phyloP scores from a whole-genome alignment of 1,139 yeast species.

The Nakaseomyces delphensis region DNA sequence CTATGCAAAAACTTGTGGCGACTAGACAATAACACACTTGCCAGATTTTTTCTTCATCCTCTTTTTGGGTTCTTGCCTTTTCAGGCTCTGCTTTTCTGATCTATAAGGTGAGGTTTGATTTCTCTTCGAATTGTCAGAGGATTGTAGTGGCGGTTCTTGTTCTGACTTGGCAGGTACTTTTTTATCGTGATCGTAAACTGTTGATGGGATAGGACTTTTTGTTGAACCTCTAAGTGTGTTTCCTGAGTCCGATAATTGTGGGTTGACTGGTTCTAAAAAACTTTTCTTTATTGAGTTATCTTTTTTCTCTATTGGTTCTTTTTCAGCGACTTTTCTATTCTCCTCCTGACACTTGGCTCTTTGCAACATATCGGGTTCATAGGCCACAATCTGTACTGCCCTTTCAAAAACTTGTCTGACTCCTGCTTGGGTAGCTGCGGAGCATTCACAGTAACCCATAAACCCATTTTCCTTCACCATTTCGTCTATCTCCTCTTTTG shows the following conservation, averaged over 20 bases:
- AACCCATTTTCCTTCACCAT: constrained; percentile 69
- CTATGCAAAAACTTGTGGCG: too few species aligned
- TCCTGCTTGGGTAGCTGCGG: constrained; percentile 88
- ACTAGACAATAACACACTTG: constrained; percentile 2
- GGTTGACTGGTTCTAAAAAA: too few species aligned
- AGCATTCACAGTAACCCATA: constrained; percentile 73
- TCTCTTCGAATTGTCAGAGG: background rate
- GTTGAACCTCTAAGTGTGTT: background rate
- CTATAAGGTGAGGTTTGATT: background rate
- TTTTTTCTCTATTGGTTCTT: constrained; percentile 13
- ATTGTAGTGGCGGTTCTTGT: background rate
- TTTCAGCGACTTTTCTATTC: constrained; percentile 9
- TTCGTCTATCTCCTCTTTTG: constrained; percentile 53
- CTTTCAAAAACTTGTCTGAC: constrained; percentile 74
- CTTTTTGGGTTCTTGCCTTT: background rate
- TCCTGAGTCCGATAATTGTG: constrained; percentile 7
- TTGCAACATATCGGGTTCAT: constrained; percentile 38
- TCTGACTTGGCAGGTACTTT: background rate
- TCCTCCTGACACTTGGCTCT: constrained; percentile 9
- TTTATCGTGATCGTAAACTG: background rate
- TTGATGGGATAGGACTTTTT: background rate
- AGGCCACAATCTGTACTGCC: constrained; percentile 65
- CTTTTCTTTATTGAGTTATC: too few species aligned
- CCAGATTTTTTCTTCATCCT: constrained; percentile 1
- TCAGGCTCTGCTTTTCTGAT: background rate